Evolutionary conservation across 2,329 filamentous ascomycete genomes (phyloP).

Genomic region (Trichoderma endophyticum): DNA sequence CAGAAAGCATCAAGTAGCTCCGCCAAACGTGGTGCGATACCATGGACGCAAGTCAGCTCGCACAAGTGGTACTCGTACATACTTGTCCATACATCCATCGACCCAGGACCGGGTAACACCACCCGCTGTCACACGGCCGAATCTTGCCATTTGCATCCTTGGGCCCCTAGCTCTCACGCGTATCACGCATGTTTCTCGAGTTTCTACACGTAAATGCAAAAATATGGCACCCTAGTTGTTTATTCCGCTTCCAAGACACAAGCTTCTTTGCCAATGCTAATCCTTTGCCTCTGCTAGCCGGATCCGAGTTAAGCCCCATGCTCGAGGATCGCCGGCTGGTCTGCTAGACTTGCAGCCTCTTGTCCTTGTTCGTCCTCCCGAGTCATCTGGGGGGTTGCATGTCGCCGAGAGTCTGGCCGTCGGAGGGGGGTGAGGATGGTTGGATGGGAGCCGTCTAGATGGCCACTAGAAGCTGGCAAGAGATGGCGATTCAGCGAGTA

Average conservation of each 20-base stretch:
- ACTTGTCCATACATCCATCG: background rate
- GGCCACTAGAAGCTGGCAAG: constrained; percentile 12
- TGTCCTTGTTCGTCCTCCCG: background rate
- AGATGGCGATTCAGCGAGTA: background rate
- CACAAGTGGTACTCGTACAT: background rate
- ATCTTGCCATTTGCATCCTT: constrained; percentile 3
- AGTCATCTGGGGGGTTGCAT: constrained; percentile 19
- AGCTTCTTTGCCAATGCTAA: background rate
- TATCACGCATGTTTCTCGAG: background rate
- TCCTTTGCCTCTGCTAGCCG: background rate
- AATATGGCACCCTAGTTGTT: background rate
- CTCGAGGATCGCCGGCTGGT: constrained; percentile 11
- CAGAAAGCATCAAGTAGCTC: background rate
- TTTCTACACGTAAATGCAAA: background rate
- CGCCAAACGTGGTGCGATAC: background rate
- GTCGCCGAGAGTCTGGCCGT: constrained; percentile 25
- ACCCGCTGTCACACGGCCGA: constrained; percentile 3
- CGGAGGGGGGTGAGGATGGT: background rate
- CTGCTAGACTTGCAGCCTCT: background rate
- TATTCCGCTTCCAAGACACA: background rate
- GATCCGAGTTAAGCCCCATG: background rate
- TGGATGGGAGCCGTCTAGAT: constrained; percentile 1
- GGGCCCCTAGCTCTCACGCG: background rate
- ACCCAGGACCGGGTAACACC: background rate
- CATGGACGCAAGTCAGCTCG: background rate